Conservation (phyloP, 208 protist genomes). For the Acanthamoeba royreba region DNA sequence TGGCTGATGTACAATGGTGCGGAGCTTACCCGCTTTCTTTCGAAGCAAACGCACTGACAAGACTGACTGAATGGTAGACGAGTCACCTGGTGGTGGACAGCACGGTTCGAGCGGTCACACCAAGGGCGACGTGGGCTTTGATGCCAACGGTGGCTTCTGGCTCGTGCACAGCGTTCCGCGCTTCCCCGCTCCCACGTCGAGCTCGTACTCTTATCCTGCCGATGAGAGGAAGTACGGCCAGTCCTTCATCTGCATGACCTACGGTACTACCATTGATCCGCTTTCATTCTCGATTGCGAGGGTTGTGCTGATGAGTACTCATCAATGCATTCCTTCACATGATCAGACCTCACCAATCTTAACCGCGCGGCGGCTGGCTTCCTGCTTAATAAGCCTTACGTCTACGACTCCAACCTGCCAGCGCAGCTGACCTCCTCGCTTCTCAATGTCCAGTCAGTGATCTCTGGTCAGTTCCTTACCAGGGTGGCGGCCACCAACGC, state of each 20-base stretch:
- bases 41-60: not conserved
- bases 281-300: no score
- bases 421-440: not conserved
- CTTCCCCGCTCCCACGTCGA: slow-evolving; percentile 39
- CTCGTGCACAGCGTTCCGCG: slow-evolving; percentile 58
- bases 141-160: slow-evolving; percentile 58
- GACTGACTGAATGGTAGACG: not conserved
- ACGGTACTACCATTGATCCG: no score
- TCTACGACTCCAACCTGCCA: slow-evolving; percentile 40
- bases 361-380: not conserved
- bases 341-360: not conserved
- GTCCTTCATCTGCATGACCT: slow-evolving; percentile 65
- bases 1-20: slow-evolving; percentile 69
- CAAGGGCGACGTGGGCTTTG: slow-evolving; percentile 61
- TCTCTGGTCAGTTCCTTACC: not conserved
- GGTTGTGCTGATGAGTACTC: not conserved
- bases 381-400: slow-evolving; percentile 12
- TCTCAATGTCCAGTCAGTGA: not conserved
- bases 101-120: slow-evolving; percentile 45
- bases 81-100: not conserved
- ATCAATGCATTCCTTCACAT: not conserved
- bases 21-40: not conserved
- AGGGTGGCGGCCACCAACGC: not conserved
- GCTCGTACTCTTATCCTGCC: slow-evolving; percentile 42
- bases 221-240: slow-evolving; percentile 63